These are phyloP conservation scores for Camelina neglecta DNA, from an alignment of 345 rosid genomes.

Conservation along the genomic window DNA sequence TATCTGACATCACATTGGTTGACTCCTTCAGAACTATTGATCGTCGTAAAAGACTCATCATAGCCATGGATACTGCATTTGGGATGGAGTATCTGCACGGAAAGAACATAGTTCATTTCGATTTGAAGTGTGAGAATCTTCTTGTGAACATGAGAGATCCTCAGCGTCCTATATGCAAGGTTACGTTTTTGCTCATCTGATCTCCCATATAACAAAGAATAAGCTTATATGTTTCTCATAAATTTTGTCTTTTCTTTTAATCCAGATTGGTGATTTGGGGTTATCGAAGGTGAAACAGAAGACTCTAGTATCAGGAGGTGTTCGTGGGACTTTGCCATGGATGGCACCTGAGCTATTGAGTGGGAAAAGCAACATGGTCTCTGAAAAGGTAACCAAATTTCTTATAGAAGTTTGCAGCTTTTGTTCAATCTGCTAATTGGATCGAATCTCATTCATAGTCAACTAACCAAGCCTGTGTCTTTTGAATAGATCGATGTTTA, in stretches of 20 bases:
- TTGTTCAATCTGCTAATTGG: neutral
- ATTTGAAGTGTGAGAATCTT: constrained; percentile 96
- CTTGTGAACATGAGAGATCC: constrained; percentile 99
- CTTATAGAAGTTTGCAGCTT: neutral
- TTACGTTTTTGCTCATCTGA: constrained; percentile 25
- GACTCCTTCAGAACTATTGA: constrained; percentile 79
- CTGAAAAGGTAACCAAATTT: constrained; percentile 76
- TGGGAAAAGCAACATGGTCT: constrained; percentile 95
- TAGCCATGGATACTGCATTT: constrained; percentile 98
- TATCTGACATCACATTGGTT: constrained; percentile 31
- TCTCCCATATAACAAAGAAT: constrained; percentile 8
- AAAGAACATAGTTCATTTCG: constrained; percentile 96
- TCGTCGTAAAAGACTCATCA: constrained; percentile 97
- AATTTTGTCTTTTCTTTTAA: neutral
- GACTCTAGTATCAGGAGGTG: constrained; percentile 96
- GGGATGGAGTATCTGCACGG: constrained; percentile 99
- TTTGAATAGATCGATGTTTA: constrained; percentile 84
- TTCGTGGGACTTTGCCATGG: constrained; percentile 99
- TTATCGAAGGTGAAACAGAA: constrained; percentile 94
- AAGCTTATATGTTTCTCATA: constrained; percentile 27
- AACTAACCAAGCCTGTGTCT: constrained; percentile 23
- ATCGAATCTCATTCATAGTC: neutral
- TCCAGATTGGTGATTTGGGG: constrained; percentile 96
- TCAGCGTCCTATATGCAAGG: constrained; percentile 98
- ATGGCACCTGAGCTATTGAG: constrained; percentile 99